These are phyloP conservation scores for Obba rivulosa DNA, from an alignment of 768 basidiomycete species.

Conservation along the genomic window DNA sequence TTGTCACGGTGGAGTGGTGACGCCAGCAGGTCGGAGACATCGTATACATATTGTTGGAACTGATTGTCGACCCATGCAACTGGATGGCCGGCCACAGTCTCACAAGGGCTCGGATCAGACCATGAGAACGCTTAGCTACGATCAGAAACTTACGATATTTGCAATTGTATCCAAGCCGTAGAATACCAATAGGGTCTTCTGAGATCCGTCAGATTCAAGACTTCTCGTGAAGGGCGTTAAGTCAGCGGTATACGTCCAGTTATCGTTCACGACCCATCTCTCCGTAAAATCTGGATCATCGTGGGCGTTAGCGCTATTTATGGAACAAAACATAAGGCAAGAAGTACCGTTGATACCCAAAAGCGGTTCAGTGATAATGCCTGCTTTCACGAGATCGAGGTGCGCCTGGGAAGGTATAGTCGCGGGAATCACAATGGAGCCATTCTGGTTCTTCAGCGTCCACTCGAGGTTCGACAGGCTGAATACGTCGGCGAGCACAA, in stretches of 20 bases:
- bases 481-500: constrained; percentile 20
- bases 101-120: constrained; percentile 1
- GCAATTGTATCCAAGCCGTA: constrained; percentile 55
- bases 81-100: constrained; percentile 47
- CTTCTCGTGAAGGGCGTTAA: constrained; percentile 36
- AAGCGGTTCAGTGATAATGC: constrained; percentile 49
- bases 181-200: constrained; percentile 42
- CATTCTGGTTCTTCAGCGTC: constrained; percentile 50
- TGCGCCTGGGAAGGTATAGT: constrained; percentile 49
- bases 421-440: constrained; percentile 48
- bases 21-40: constrained; percentile 39
- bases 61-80: constrained; percentile 56
- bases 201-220: constrained; percentile 13
- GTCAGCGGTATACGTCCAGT: constrained; percentile 57
- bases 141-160: constrained; percentile 38
- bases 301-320: background rate
- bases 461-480: constrained; percentile 43
- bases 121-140: background rate
- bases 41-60: constrained; percentile 49
- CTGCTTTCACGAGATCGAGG: constrained; percentile 45
- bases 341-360: constrained; percentile 45
- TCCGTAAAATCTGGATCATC: constrained; percentile 41
- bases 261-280: constrained; percentile 50
- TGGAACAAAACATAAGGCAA: background rate
- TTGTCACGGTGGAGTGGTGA: constrained; percentile 28